Percentiles rank a stretch among this genome's conserved stretches.
These are phyloP conservation scores for Kwoniella bestiolae DNA, from an alignment of 768 basidiomycete species.

Conservation along the genomic window DNA sequence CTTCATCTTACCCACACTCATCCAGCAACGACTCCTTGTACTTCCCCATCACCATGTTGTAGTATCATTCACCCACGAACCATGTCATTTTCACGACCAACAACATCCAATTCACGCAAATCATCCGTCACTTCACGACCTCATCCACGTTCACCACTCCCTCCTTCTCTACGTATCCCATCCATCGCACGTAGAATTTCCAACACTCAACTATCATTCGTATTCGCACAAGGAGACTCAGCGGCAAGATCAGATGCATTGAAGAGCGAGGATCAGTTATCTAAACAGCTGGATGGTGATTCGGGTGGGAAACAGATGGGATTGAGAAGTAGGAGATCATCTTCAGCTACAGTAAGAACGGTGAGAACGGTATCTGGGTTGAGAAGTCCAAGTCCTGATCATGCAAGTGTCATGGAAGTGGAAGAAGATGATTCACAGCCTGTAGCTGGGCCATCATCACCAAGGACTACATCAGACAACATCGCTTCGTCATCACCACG, in stretches of 20 bases:
- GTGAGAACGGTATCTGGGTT: constrained; percentile 23
- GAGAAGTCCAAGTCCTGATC: constrained; percentile 22
- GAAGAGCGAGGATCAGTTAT: constrained; percentile 38
- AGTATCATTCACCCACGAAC: not conserved
- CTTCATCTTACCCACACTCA: not conserved
- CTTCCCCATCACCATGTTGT: not conserved
- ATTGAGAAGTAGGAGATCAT: constrained; percentile 38
- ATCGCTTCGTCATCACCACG: not conserved
- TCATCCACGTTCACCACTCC: constrained; percentile 10
- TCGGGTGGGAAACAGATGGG: constrained; percentile 46
- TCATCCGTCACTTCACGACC: constrained; percentile 23
- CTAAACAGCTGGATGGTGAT: constrained; percentile 46
- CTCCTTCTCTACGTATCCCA: constrained; percentile 17
- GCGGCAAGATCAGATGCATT: not conserved
- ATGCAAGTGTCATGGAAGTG: constrained; percentile 27
- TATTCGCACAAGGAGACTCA: constrained; percentile 21
- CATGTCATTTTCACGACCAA: not conserved
- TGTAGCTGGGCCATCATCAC: constrained; percentile 30
- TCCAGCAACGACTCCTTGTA: not conserved
- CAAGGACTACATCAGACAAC: not conserved
- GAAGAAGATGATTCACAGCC: constrained; percentile 30
- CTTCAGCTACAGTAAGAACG: constrained; percentile 37
- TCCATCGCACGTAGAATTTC: constrained; percentile 8
- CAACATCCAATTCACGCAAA: constrained; percentile 17
- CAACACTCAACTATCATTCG: constrained; percentile 22